These are phyloP conservation scores for Euphorbia celastroides DNA, from an alignment of 441 rosid genomes.

Conservation along the genomic window DNA sequence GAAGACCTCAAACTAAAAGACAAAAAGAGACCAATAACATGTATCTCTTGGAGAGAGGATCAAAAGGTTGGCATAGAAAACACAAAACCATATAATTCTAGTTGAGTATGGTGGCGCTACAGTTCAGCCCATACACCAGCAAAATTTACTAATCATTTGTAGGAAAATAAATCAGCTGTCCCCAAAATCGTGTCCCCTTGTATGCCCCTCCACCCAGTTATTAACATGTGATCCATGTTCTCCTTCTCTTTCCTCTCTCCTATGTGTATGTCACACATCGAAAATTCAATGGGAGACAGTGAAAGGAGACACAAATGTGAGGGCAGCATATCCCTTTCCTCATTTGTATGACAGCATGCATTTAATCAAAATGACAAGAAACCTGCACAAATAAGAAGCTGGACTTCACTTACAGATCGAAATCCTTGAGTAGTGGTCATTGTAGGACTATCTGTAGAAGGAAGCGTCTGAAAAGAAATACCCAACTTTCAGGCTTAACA, in stretches of 20 bases:
- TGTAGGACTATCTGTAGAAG: constrained; percentile 43
- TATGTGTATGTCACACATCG: too few species aligned
- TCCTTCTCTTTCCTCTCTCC: too few species aligned
- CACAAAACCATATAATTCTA: background rate
- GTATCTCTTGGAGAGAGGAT: background rate
- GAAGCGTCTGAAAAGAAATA: constrained; percentile 43
- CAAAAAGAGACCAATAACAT: background rate
- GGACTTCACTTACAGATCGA: constrained; percentile 50
- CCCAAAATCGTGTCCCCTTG: too few species aligned
- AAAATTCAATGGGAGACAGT: too few species aligned
- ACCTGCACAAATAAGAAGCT: constrained; percentile 9
- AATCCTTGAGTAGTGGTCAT: constrained; percentile 53
- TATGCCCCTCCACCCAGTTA: too few species aligned
- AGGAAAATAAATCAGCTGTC: background rate
- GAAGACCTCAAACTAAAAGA: background rate
- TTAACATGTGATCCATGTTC: too few species aligned
- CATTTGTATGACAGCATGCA: too few species aligned
- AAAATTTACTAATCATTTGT: background rate
- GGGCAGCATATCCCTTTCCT: too few species aligned
- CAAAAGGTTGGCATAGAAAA: background rate
- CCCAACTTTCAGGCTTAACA: background rate
- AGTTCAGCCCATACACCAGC: background rate
- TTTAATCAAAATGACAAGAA: background rate
- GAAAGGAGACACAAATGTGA: too few species aligned
- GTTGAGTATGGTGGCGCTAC: background rate